Evolutionary conservation across 1,284 basidiomycete species (phyloP), one percentile per base, ranked within the genome.

Genomic region (Austroboletus rostrupii): DNA sequence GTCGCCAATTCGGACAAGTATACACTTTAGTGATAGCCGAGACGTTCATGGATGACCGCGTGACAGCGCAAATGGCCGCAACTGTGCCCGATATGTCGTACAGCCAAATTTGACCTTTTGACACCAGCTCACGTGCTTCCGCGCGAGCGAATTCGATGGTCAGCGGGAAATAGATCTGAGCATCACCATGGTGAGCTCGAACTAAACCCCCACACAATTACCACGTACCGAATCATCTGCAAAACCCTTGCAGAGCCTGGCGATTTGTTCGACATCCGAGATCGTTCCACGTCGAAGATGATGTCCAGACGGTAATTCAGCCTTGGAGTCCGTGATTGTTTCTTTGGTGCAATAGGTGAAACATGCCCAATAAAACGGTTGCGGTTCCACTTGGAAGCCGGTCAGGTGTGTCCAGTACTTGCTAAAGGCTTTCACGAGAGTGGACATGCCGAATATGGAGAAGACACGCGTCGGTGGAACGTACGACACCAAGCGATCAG

Each of bases 351-450:
- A 83, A 55, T 73, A 78, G 17, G 78, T 75, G 50, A 85, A 71
- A 44, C 72, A 77, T 3, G 86, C 82, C 8, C 74, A 74, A 55
- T 89, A 89, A 62, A 87, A 90, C 1, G 80, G 76, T 3, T 73
- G 61, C 3, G 51, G 37, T 36, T 75, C 68, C 12, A 67, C 53
- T 4, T 57, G 48, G 40, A 84, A 72, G 5, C 75, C 72, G 1
- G 84, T 84, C 13, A 69, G 50, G n/a, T 61, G 44, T 14, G 72
- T 69, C 87, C 87, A 90, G 6, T 68, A 55, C 11, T 65, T 54
- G 19, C 73, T 70, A 57, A 90, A 87, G 2, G 64, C 53, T 12
- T 57, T 54, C 6, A 81, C 69, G 14, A 87, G 67, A 4, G 60
- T 50, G 12, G 80, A 70, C 10, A 73, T 73, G 2, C 81, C 80